These are phyloP conservation scores for Hygrophoropsis aurantiaca DNA, from an alignment of 768 basidiomycete species.

Conservation along the genomic window DNA sequence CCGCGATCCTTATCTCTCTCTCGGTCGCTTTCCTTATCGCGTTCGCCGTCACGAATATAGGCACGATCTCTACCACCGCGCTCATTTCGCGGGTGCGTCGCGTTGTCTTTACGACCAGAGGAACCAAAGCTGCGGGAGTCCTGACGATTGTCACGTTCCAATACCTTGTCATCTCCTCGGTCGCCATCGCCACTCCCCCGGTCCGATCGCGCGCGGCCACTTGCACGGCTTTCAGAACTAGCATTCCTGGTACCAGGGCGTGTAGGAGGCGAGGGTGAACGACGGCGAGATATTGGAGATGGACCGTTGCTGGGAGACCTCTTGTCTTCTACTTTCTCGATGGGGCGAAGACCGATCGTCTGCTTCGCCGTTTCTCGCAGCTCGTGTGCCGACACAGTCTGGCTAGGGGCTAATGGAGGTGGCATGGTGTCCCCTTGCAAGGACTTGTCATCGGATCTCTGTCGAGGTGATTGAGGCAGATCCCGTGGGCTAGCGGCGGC, in stretches of 20 bases:
- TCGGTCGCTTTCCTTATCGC: conserved; percentile 45
- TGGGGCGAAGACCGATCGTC: conserved; percentile 41
- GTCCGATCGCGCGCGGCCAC: conserved; percentile 63
- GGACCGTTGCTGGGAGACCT: conserved; percentile 39
- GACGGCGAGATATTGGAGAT: conserved; percentile 54
- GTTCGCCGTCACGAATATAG: conserved; percentile 28
- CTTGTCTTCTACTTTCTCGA: conserved; percentile 43
- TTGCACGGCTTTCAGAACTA: conserved; percentile 72
- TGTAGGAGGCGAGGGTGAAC: conserved; percentile 65
- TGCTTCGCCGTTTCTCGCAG: conserved; percentile 79
- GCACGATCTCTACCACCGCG: conserved; percentile 45
- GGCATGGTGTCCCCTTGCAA: conserved; percentile 58
- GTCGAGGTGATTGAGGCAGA: conserved; percentile 39
- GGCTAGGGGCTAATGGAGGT: conserved; percentile 75
- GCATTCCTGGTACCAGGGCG: conserved; percentile 68
- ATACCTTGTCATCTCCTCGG: conserved; percentile 49
- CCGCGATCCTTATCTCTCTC: conserved; percentile 50
- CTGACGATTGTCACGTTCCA: conserved; percentile 49
- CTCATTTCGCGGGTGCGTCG: conserved; percentile 53
- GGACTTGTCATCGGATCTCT: conserved; percentile 40
- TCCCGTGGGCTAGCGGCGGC: conserved; percentile 30
- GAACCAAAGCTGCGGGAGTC: conserved; percentile 43
- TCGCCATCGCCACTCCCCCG: conserved; percentile 45
- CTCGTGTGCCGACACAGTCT: conserved; percentile 76
- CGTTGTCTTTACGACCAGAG: conserved; percentile 47